These are phyloP conservation scores for Calonectria leucothoes DNA, from an alignment of 2,329 filamentous ascomycete species.

Conservation along the genomic window DNA sequence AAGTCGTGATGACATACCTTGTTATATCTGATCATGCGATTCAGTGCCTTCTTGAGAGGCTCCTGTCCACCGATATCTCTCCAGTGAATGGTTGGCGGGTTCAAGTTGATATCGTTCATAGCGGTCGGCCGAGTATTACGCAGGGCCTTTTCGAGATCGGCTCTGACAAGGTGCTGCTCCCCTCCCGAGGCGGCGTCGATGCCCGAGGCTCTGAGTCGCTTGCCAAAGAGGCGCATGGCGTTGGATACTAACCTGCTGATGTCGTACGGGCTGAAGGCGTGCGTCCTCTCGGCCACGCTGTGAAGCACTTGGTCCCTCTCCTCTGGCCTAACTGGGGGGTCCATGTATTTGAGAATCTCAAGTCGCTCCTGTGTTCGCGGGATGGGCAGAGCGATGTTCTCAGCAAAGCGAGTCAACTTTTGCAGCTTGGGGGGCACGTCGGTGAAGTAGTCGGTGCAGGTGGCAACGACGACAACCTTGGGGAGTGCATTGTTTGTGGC, in stretches of 20 bases:
- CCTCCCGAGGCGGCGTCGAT: constrained; percentile 19
- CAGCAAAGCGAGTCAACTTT: constrained; percentile 71
- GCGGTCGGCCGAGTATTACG: constrained; percentile 80
- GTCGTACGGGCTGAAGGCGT: constrained; percentile 88
- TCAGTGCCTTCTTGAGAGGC: constrained; percentile 73
- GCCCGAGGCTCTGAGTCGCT: constrained; percentile 37
- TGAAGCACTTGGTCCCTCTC: constrained; percentile 65
- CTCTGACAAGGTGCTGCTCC: constrained; percentile 46
- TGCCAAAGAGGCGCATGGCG: constrained; percentile 43
- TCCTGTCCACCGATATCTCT: constrained; percentile 88
- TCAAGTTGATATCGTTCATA: constrained; percentile 89
- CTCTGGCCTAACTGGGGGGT: constrained; percentile 58
- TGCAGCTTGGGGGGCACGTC: constrained; percentile 79
- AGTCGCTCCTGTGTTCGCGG: constrained; percentile 78
- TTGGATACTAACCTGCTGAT: constrained; percentile 70
- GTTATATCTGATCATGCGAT: constrained; percentile 59
- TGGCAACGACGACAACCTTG: constrained; percentile 78
- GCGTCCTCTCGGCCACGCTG: constrained; percentile 78
- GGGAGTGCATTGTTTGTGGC: constrained; percentile 53
- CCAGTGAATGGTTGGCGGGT: constrained; percentile 89
- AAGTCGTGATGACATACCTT: constrained; percentile 41
- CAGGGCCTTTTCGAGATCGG: constrained; percentile 75
- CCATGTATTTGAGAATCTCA: constrained; percentile 77
- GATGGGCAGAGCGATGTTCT: constrained; percentile 79
- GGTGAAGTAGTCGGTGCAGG: constrained; percentile 76